These are phyloP conservation scores for Melaleuca alternifolia DNA, from an alignment of 345 rosid species.

Conservation along the genomic window DNA sequence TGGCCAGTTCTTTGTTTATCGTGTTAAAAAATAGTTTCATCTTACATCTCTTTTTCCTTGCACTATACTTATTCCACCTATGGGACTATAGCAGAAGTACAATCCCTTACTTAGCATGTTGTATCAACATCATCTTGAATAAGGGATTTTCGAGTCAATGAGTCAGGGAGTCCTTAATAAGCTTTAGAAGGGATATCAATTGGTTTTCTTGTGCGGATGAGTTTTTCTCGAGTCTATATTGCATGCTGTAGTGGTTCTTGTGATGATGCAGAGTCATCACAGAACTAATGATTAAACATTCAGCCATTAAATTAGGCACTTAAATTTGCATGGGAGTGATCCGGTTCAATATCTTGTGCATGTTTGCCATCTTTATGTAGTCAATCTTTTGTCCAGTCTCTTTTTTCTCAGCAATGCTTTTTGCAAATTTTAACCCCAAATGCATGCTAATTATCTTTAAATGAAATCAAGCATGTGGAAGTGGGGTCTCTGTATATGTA, in stretches of 20 bases:
- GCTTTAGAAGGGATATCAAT: background rate
- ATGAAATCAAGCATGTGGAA: background rate
- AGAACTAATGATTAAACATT: background rate
- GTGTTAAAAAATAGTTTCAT: background rate
- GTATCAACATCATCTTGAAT: background rate
- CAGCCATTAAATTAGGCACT: background rate
- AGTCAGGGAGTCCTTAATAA: background rate
- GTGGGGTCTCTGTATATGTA: background rate
- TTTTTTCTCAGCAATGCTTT: background rate
- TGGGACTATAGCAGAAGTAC: background rate
- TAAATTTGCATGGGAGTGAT: background rate
- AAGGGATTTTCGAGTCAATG: background rate
- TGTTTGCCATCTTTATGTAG: background rate
- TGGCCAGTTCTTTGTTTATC: constrained; percentile 1
- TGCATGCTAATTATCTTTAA: background rate
- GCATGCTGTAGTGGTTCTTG: background rate
- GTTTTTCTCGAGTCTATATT: background rate
- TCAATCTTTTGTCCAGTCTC: background rate
- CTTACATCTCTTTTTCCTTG: background rate
- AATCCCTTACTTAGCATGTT: background rate
- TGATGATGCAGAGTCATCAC: background rate
- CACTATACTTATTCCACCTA: background rate
- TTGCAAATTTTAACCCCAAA: background rate
- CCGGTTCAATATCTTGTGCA: background rate
- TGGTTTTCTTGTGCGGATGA: background rate